Conservation (phyloP, 225 moss, liverwort and hornwort genomes). For the Polytrichum formosum region DNA sequence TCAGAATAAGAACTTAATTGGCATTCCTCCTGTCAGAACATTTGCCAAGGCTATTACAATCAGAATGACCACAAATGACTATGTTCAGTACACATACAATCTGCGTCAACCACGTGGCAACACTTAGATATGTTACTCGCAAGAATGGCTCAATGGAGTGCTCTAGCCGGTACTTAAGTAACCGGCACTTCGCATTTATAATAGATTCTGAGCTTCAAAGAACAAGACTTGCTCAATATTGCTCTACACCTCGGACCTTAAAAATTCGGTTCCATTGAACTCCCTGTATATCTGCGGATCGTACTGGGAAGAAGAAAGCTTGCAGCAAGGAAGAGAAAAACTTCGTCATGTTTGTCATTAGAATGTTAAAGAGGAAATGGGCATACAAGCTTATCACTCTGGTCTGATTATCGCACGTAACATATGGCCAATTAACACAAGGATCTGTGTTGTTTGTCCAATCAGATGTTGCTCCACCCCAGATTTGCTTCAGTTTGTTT, state of each 20-base stretch:
- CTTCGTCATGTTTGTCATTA: not conserved
- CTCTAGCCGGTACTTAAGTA: too few species aligned
- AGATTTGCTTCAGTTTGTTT: too few species aligned
- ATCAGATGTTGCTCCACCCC: too few species aligned
- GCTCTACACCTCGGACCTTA: not conserved
- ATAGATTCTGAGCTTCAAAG: too few species aligned
- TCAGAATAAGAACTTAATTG: not conserved
- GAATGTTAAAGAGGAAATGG: not conserved
- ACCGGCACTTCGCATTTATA: too few species aligned
- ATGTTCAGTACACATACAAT: too few species aligned
- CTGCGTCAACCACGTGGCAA: too few species aligned
- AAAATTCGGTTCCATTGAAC: not conserved
- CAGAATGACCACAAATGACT: too few species aligned
- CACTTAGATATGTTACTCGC: too few species aligned
- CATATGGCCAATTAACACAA: conserved; percentile 32
- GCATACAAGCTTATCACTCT: conserved; percentile 37
- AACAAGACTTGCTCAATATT: not conserved
- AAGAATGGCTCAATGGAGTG: too few species aligned
- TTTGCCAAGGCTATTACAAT: too few species aligned
- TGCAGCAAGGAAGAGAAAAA: not conserved
- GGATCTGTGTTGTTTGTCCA: conserved; percentile 35
- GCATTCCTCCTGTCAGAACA: not conserved
- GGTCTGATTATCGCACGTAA: conserved; percentile 21
- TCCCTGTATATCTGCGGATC: not conserved
- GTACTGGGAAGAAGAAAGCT: not conserved